phyloP scores from a whole-genome alignment of 345 rosid genomes.

The Gossypium thurberi region DNA sequence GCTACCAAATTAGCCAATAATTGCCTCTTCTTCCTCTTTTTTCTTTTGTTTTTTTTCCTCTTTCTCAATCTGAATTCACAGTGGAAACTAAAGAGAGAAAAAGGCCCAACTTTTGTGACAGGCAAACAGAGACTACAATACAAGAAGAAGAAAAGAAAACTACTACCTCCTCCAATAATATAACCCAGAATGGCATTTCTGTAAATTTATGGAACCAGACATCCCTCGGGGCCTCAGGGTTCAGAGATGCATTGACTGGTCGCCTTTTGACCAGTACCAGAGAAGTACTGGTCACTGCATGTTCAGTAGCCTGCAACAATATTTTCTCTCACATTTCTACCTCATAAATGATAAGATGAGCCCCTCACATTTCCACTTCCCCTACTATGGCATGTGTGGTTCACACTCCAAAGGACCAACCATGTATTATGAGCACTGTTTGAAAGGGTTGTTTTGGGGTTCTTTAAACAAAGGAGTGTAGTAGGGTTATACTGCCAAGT shows the following conservation, averaged over 20 bases:
- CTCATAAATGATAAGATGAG: conserved; percentile 22
- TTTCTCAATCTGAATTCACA: conserved; percentile 7
- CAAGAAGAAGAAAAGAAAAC: background rate
- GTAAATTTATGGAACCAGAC: conserved; percentile 15
- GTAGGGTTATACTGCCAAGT: background rate
- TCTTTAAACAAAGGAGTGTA: background rate
- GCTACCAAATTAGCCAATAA: conserved; percentile 35
- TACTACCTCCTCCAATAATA: conserved; percentile 14
- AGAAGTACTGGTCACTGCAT: conserved; percentile 16
- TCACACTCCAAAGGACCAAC: background rate
- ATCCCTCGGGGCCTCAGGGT: conserved; percentile 13
- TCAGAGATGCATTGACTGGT: conserved; percentile 43
- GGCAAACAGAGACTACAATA: conserved; percentile 11
- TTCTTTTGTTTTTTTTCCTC: background rate
- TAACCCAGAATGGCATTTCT: conserved; percentile 22
- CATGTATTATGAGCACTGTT: background rate
- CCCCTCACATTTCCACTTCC: background rate
- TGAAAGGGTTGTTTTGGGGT: background rate
- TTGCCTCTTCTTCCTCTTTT: conserved; percentile 3
- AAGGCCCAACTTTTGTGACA: conserved; percentile 17
- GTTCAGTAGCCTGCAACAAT: conserved; percentile 2
- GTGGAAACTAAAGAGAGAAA: conserved; percentile 13
- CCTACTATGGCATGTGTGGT: background rate
- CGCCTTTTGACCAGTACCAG: conserved; percentile 46
- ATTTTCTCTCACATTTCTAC: conserved; percentile 19